Conservation (phyloP, 2,329 filamentous ascomycete species). For the Diaporthe nobilis region DNA sequence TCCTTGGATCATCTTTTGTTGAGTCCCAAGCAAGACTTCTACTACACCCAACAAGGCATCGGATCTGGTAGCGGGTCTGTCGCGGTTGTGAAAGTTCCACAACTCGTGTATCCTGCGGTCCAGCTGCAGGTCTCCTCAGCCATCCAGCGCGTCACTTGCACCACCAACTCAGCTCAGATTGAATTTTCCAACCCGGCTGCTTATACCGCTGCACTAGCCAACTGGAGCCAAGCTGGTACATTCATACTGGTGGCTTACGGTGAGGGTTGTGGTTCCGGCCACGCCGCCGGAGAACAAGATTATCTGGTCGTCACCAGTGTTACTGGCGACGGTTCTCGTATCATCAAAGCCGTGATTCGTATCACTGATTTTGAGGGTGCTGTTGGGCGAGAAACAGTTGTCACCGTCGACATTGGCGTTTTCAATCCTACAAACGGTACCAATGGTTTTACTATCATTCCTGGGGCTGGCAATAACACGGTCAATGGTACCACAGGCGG, state of each 20-base stretch:
- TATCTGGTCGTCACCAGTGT: not conserved
- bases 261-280: not conserved
- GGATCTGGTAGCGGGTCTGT: not conserved
- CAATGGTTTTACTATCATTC: not conserved
- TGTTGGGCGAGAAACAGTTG: not conserved
- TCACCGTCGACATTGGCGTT: not conserved
- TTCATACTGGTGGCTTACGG: not conserved
- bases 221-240: not conserved
- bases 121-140: not conserved
- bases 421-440: not conserved
- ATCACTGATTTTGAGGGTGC: not conserved
- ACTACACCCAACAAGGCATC: not conserved
- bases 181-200: not conserved
- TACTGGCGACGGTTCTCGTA: not conserved
- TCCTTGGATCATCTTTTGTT: not conserved
- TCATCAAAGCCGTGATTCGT: not conserved
- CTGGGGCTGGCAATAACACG: not conserved
- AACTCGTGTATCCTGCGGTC: not conserved
- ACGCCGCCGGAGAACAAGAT: not conserved
- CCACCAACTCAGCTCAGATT: not conserved
- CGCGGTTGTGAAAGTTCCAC: not conserved
- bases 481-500: not conserved
- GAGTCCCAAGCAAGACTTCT: not conserved
- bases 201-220: not conserved
- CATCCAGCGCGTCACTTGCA: not conserved